Evolutionary conservation across 2,329 filamentous ascomycete genomes (phyloP), one percentile per base, ranked within the genome.

Genomic region (Pezizomycotina sp.): DNA sequence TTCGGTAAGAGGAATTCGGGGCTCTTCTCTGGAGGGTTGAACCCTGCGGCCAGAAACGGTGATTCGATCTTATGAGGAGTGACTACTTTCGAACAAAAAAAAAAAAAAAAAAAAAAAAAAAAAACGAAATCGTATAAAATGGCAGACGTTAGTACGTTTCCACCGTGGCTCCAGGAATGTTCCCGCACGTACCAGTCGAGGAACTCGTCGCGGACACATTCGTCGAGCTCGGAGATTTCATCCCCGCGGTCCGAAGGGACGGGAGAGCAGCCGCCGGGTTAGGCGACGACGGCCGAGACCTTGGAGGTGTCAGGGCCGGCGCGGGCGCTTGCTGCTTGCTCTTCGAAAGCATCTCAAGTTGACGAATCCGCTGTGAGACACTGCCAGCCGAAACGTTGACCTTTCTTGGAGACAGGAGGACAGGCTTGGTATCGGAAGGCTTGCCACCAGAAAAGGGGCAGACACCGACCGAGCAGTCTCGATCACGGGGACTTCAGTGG

Each of bases 331-430:
- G 7, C 34, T 31, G 36, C 45, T 51, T 9, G 52, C 55, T 52
- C 53, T 65, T 58, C 41, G 74, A 66, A 47, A 89, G 66, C 56
- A 82, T 84, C 54, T 92, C 80, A 34, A 98, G 63, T 5, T 84
- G 83, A 57, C 92, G 91, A 56, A 95, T 95, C 26, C 89, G 76
- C 55, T 86, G 81, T 3, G 86, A 91, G 43, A 98, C 93, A 27
- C 49, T 50, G 7, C 48, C 47, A 27, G 46, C 39, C 5, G 82
- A 84, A 15, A 95, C 69, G 51, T 80, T 89, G 47, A 75, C 66
- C 55, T 84, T 91, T 55, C 79, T 82, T 3, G 69, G 62, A 29
- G 66, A 61, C 31, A 76, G 53, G 33, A 66, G 65, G 9, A 67
- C 57, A n/a, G 58, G 34, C 25, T 49, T 54, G 9, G 57, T 57